Base-by-base conservation (phyloP, 139 green algal genomes). In the Mychonastes homosphaera region DNA sequence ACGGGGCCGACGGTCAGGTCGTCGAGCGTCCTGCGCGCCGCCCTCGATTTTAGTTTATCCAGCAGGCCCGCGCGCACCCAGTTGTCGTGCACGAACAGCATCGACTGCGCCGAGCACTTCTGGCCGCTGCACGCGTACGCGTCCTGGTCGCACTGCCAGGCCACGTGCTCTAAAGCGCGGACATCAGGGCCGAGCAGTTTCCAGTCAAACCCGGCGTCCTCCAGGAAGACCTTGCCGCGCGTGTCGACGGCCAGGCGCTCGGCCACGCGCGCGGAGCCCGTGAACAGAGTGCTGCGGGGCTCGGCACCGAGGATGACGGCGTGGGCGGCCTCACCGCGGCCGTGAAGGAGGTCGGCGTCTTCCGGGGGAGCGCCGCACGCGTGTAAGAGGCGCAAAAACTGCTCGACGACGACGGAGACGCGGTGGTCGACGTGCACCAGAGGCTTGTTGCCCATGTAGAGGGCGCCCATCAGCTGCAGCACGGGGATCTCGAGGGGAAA, bases 381-480 rank as follows among this genome's bases (percentile, higher is more conserved):
- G 63, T 94, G 81, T 61, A 97, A 76, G 73, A 98, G 70, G 8
- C 88, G 81, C 51, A 97, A 59, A 54, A 94, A 91, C 78, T 97
- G 81, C 74, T 97, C 89, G 1, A 81, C 63, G 21, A 98, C 91
- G n/a, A 96, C 66, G 46, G 60, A 79, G 35, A 97, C 90, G 64
- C 80, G 84, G 69, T 84, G 78, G 71, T 95, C 87, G 1, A 89
- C 79, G 52, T 95, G 87, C 52, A 96, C 64, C 71, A 96, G 69
- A 26, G 87, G 85, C 74, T 92, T 93, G 77, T 98, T 98, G 56
- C 91, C 91, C 91, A 98, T 98, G 81, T 88, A 97, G 16, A 98
- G 83, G 18, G 91, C 87, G 12, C 91, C 91, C 85, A 97, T 96
- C n/a, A 95, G 60, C 76, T 98, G 90, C 34, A 98, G 86, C 28